Evolutionary conservation across 345 rosid genomes (phyloP).

Genomic region (Salix purpurea): DNA sequence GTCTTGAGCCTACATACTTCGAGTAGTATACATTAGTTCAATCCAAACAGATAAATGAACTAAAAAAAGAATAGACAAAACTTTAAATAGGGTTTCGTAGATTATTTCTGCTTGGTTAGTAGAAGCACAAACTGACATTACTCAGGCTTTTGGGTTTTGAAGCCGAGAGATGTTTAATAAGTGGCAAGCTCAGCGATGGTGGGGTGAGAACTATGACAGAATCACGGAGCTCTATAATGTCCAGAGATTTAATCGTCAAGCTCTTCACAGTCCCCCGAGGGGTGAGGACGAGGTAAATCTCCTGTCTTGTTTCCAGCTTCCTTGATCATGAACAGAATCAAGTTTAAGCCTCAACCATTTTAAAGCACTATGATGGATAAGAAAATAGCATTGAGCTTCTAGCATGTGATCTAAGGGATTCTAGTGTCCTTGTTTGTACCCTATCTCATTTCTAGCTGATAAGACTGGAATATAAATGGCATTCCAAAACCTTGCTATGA

Average conservation of each 20-base stretch:
- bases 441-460: background rate
- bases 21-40: background rate
- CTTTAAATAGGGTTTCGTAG: background rate
- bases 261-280: constrained; percentile 85
- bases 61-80: background rate
- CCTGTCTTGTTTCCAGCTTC: background rate
- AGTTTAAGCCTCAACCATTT: background rate
- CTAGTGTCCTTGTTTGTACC: background rate
- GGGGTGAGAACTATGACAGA: constrained; percentile 93
- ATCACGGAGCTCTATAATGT: constrained; percentile 97
- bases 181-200: constrained; percentile 98
- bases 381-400: too few relatives aligned
- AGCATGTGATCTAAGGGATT: too few relatives aligned
- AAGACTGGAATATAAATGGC: background rate
- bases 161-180: constrained; percentile 97
- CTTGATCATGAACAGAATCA: background rate
- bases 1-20: background rate
- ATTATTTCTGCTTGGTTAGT: background rate
- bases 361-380: background rate
- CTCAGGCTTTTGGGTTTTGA: constrained; percentile 26
- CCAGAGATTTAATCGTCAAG: constrained; percentile 91
- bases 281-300: constrained; percentile 77
- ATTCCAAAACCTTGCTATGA: background rate
- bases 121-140: constrained; percentile 18
- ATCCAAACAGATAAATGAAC: background rate